phyloP scores from a whole-genome alignment of 208 protist species.

The Acanthamoeba divionensis region DNA sequence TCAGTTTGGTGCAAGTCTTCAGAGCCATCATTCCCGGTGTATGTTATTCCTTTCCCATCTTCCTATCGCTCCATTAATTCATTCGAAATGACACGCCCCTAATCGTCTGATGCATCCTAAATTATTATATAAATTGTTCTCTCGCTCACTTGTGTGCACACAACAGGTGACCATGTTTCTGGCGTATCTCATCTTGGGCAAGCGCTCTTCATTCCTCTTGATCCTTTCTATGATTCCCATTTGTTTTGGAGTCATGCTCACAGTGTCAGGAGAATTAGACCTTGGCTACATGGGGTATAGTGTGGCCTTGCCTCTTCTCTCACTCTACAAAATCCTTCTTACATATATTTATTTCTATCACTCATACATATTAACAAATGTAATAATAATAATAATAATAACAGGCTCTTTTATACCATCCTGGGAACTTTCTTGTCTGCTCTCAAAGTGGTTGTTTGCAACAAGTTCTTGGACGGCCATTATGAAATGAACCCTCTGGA shows the following conservation, averaged over 20 bases:
- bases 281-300: neutral
- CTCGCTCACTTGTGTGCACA: neutral
- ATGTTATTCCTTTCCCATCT: neutral
- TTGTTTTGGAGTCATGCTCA: neutral
- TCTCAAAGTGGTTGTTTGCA: slow-evolving; percentile 46
- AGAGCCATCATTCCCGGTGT: slow-evolving; percentile 63
- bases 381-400: no score
- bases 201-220: neutral
- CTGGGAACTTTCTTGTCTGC: slow-evolving; percentile 51
- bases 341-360: no score
- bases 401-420: slow-evolving; percentile 44
- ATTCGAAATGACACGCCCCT: neutral
- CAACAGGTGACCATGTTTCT: neutral
- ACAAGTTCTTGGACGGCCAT: slow-evolving; percentile 56
- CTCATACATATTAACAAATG: neutral
- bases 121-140: neutral
- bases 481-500: slow-evolving; percentile 58
- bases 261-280: neutral
- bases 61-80: neutral
- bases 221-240: neutral
- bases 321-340: no score
- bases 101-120: neutral
- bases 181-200: neutral
- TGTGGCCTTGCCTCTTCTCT: no score
- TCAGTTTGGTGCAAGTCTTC: slow-evolving; percentile 60